phyloP scores from a whole-genome alignment of 768 basidiomycete genomes.

The Boletus insuetus region DNA sequence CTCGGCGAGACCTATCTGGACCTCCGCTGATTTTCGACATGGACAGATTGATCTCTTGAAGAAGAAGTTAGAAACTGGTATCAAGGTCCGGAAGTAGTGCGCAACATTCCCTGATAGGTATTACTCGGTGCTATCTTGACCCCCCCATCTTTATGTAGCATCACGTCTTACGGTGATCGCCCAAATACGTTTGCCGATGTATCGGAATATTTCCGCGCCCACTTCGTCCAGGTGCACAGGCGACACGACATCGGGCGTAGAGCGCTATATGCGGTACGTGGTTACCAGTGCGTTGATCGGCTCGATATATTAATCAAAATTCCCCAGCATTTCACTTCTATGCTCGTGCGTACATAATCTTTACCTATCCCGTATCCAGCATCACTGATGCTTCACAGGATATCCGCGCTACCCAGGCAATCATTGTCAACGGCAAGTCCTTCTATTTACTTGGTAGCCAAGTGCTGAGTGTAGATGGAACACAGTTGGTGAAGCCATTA shows the following conservation, averaged over 20 bases:
- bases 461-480: constrained; percentile 2
- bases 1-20: constrained; percentile 2
- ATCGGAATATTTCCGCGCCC: constrained; percentile 79
- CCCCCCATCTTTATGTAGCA: constrained; percentile 38
- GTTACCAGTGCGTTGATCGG: background rate
- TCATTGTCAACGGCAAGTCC: constrained; percentile 57
- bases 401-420: constrained; percentile 61
- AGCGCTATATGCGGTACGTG: constrained; percentile 62
- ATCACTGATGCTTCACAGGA: constrained; percentile 40
- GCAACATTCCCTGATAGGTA: constrained; percentile 29
- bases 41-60: constrained; percentile 66
- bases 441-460: background rate
- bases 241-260: constrained; percentile 59
- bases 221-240: constrained; percentile 74
- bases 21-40: constrained; percentile 7
- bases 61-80: constrained; percentile 66
- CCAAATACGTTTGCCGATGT: constrained; percentile 70
- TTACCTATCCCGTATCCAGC: background rate
- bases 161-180: constrained; percentile 74
- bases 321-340: constrained; percentile 63
- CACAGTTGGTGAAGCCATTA: constrained; percentile 63
- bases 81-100: constrained; percentile 74
- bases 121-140: background rate
- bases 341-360: constrained; percentile 47
- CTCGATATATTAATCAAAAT: constrained; percentile 7